Conservation (phyloP, 2,329 filamentous ascomycete genomes). For the Aspergillus arachidicola region DNA sequence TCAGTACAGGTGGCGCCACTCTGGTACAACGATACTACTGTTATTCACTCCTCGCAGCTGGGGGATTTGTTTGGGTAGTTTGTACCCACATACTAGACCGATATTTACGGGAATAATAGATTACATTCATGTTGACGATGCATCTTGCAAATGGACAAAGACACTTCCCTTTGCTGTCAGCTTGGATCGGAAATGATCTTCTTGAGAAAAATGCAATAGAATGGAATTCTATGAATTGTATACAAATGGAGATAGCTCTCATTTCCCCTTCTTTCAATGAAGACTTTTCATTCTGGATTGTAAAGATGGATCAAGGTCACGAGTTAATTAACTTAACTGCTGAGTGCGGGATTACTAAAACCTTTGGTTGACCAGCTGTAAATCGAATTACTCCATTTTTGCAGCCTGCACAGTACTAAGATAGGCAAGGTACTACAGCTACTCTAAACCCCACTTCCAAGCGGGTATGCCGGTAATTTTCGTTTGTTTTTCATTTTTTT, state of each 20-base stretch:
- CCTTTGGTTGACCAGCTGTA: background rate
- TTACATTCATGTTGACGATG: background rate
- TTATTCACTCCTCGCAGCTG: slow-evolving; percentile 14
- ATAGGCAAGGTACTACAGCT: background rate
- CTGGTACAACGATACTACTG: slow-evolving; percentile 7
- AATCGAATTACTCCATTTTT: slow-evolving; percentile 3
- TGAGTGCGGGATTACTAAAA: background rate
- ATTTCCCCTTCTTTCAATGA: background rate
- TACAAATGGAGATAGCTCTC: background rate
- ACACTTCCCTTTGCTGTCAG: background rate
- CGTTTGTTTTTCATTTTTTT: slow-evolving; percentile 3
- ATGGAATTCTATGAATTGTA: background rate
- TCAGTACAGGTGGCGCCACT: slow-evolving; percentile 14
- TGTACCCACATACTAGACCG: slow-evolving; percentile 9
- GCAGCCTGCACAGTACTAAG: background rate
- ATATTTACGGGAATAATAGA: slow-evolving; percentile 9
- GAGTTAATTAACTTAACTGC: too few species aligned
- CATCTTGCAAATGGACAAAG: background rate
- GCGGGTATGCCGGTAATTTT: slow-evolving; percentile 19
- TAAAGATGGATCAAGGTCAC: background rate
- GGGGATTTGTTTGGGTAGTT: slow-evolving; percentile 11
- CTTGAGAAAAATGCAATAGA: background rate
- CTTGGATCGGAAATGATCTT: background rate
- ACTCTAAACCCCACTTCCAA: slow-evolving; percentile 4
- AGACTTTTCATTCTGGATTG: background rate